Base-by-base conservation (phyloP, 2,329 filamentous ascomycete species). In the Diplocarpon mali region DNA sequence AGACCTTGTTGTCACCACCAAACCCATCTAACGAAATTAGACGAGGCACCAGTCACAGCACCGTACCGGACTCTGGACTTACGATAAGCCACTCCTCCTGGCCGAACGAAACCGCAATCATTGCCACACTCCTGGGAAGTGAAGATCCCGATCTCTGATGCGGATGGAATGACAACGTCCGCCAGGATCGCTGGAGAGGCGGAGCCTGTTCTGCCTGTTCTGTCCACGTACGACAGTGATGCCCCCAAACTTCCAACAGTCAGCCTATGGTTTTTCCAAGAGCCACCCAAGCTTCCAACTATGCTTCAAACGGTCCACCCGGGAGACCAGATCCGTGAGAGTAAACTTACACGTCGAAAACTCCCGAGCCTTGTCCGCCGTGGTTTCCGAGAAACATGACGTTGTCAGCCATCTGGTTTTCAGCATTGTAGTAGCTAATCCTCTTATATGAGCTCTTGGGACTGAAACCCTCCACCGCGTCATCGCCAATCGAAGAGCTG, bases 1-100 rank as follows among this genome's bases (percentile, higher is more conserved):
- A 87, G 43, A 82, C 69, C 67, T 86, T 87, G 56, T 78, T 73
- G 27, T 72, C 69, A 40, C 83, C 83, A 32, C 66, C 72, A 65
- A 85, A 89, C 48, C 83, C 85, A 64, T 85, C 75, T 82, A 52
- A 36, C 5, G 17, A 11, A 29, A 20, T 60, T 47, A 57, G 45
- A 24, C 6, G 53, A 28, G 34, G 10, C 30, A 27, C 24, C 20
- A 13, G 28, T 3, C 11, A 40, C 15, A 20, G 12, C 10, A n/a
- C 30, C 20, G 29, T 16, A 27, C 10, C 17, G 14, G 10, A 7
- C 1, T n/a, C 20, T 16, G 14, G 40, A 60, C 65, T 55, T 61
- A 72, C 69, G 69, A 54, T 75, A 67, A 30, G 72, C 69, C 32
- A 71, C 68, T 31, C 67, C 64, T 8, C 69, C 67, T 14, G 69